phyloP scores from a whole-genome alignment of 148 eudicot genomes.

The Spergularia bocconei region DNA sequence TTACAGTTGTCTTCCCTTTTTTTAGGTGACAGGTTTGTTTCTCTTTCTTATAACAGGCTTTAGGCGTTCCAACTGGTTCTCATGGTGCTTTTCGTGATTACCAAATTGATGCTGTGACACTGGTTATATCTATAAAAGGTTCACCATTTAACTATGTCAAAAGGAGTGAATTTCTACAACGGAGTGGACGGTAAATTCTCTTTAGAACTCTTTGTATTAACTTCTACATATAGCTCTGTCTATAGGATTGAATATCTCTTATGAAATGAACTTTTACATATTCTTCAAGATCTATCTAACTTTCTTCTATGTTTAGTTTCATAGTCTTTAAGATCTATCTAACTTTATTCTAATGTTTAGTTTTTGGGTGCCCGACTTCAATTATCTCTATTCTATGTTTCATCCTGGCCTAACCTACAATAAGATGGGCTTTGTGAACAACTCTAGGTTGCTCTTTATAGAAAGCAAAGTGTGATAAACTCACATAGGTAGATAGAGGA shows the following conservation, averaged over 20 bases:
- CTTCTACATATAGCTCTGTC: not conserved
- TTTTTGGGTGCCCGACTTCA: not conserved
- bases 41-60: slow-evolving; percentile 44
- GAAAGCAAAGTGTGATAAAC: not conserved
- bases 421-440: not conserved
- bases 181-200: slow-evolving; percentile 69
- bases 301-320: not conserved
- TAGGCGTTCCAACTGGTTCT: slow-evolving; percentile 94
- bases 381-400: not conserved
- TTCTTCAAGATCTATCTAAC: not conserved
- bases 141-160: slow-evolving; percentile 41
- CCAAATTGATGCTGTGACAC: slow-evolving; percentile 92
- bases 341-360: not conserved
- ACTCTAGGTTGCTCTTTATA: not conserved
- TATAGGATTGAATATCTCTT: too few relatives aligned
- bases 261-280: too few relatives aligned
- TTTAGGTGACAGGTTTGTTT: not conserved
- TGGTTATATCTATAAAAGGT: slow-evolving; percentile 60
- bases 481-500: too few relatives aligned
- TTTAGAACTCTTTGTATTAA: not conserved
- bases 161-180: slow-evolving; percentile 58
- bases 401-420: not conserved
- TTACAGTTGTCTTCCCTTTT: not conserved
- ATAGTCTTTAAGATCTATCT: not conserved
- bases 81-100: slow-evolving; percentile 99